Evolutionary conservation across 192 early-diverging fungal genomes (phyloP), one percentile per base, ranked within the genome.

Genomic region (Pilobolus umbonatus): DNA sequence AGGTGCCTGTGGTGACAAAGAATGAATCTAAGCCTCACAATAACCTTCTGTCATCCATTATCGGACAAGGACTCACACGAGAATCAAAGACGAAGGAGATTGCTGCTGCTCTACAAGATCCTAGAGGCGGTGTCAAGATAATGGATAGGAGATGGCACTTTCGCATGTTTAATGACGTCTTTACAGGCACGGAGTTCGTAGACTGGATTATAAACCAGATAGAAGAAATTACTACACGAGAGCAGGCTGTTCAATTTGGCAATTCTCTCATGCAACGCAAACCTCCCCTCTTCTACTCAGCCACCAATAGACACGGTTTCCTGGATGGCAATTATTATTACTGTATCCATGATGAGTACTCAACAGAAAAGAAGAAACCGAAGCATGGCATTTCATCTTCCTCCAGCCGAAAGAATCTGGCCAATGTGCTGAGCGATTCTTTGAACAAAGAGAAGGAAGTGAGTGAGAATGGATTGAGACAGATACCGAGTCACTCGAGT

Each of bases 301-400:
- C 74, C 29, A 72, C 76, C 25, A 74, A 70, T 5, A 65, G 73
- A n/a, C 85, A 88, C 46, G 45, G 67, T 19, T 93, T 98, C 57
- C 61, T 94, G 61, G 96, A 98, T 60, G 94, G 94, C 0, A 83
- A 88, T 39, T 92, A 91, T 62, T 96, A 91, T 78, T 98, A 96
- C 64, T 79, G 80, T 30, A 57, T 95, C 35, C 74, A 71, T 9
- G 76, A 71, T 17, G 77, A 82, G 6, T 81, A 76, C 50, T 75
- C 78, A 1, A 55, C 58, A 36, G 65, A 19, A 17, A 71, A 25
- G 62, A 65, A 35, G 65, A 71, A 57, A 30, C 19, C 69, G 25
- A 77, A 68, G 15, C 61, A 68, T 8, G 62, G 70, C 5, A 29
- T 26, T 24, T 14, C 50, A 12, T 14, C 28, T 7, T 34, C 17